Conservation (phyloP, 192 early-diverging fungal species). For the Funneliformis mosseae region DNA sequence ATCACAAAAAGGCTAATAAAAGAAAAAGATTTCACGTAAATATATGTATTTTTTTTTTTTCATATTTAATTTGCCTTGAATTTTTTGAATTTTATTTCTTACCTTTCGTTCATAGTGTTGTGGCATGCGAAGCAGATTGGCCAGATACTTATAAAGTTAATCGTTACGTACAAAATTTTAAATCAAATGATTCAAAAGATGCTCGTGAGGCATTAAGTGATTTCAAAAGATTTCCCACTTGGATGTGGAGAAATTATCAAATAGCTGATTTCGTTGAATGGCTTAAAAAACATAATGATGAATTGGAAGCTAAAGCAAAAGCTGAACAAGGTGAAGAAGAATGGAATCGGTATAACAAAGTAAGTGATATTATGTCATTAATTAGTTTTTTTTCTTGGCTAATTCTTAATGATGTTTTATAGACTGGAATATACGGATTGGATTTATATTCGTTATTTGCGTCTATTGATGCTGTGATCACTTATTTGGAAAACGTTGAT, state of each 20-base stretch:
- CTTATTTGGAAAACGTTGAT: not conserved
- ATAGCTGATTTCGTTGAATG: conserved; percentile 17
- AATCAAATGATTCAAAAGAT: not conserved
- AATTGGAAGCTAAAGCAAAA: not conserved
- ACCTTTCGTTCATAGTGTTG: not conserved
- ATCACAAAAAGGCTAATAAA: conserved; percentile 31
- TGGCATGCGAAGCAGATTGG: conserved; percentile 28
- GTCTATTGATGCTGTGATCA: not conserved
- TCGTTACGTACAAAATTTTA: conserved; percentile 26
- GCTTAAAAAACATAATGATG: conserved; percentile 8
- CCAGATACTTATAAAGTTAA: conserved; percentile 23
- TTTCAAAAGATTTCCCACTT: conserved; percentile 14
- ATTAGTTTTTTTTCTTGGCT: not conserved
- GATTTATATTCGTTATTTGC: conserved; percentile 24
- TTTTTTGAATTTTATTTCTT: not conserved
- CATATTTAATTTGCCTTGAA: not conserved
- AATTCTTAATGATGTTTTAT: not conserved
- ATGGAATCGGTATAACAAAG: not conserved
- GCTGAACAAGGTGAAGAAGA: not conserved
- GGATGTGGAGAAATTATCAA: conserved; percentile 28
- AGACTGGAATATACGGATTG: conserved; percentile 8
- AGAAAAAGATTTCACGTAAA: conserved; percentile 32
- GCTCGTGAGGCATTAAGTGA: not conserved
- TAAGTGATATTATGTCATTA: not conserved
- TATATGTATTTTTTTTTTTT: not conserved